Percentiles rank a stretch among this genome's conserved stretches.
These are phyloP conservation scores for Candida awuae DNA, from an alignment of 805 yeast species.

Conservation along the genomic window DNA sequence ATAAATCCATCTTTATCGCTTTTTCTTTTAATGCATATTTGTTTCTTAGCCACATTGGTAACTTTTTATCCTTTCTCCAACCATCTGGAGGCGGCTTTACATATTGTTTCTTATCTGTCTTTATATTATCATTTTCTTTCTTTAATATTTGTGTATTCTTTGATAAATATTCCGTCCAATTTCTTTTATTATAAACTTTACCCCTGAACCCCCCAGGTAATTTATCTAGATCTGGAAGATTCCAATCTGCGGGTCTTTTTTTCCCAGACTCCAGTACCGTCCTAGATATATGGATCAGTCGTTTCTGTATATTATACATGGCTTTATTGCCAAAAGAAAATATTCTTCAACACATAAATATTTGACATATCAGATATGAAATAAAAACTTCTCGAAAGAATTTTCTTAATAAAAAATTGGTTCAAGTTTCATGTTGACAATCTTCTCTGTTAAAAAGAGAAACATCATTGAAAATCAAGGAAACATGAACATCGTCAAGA, in stretches of 20 bases:
- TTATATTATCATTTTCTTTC: slow-evolving; percentile 11
- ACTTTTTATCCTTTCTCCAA: slow-evolving; percentile 35
- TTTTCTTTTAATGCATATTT: slow-evolving; percentile 56
- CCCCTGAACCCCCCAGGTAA: slow-evolving; percentile 30
- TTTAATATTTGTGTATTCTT: slow-evolving; percentile 17
- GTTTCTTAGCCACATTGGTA: slow-evolving; percentile 68
- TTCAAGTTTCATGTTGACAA: no score
- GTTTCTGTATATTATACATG: background rate
- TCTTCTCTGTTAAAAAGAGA: background rate
- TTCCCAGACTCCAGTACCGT: background rate
- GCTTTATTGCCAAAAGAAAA: no score
- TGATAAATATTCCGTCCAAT: slow-evolving; percentile 20
- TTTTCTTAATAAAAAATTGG: no score
- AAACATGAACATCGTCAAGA: slow-evolving; percentile 63
- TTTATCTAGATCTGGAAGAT: slow-evolving; percentile 28
- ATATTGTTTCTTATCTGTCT: slow-evolving; percentile 11
- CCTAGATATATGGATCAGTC: background rate
- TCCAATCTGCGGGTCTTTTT: slow-evolving; percentile 27
- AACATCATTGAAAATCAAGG: background rate
- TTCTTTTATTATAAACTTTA: slow-evolving; percentile 25
- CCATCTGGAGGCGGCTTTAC: slow-evolving; percentile 34
- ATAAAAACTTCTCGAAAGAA: no score
- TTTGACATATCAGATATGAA: no score
- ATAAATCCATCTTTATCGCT: slow-evolving; percentile 52
- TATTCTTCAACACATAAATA: no score